Evolutionary conservation across 768 basidiomycete genomes (phyloP).

Genomic region (Boletellus ananas): DNA sequence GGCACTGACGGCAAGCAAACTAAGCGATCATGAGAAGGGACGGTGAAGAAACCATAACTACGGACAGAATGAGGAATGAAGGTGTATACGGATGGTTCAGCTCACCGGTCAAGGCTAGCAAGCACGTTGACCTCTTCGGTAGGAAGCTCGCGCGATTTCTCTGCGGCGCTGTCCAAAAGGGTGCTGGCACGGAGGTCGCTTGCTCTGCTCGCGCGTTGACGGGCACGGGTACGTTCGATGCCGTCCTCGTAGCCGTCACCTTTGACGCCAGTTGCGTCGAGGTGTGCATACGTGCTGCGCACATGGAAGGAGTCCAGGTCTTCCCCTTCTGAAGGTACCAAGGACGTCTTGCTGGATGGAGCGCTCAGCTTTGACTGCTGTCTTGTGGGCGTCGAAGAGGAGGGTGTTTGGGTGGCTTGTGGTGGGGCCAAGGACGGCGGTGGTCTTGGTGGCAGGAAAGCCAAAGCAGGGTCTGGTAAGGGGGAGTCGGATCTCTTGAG

Average conservation of each 20-base stretch:
- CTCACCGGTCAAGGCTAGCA: conserved; percentile 82
- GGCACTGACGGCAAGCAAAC: conserved; percentile 65
- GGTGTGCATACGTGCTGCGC: conserved; percentile 80
- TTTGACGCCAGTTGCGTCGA: conserved; percentile 87
- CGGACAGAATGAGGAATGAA: conserved; percentile 10
- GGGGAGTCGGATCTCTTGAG: conserved; percentile 25
- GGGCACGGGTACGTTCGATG: conserved; percentile 85
- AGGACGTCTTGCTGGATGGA: conserved; percentile 52
- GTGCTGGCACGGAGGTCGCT: conserved; percentile 58
- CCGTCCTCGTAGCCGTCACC: conserved; percentile 96
- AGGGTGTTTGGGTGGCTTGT: conserved; percentile 38
- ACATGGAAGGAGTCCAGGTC: conserved; percentile 82
- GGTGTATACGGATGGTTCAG: conserved; percentile 1
- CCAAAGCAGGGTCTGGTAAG: conserved; percentile 15
- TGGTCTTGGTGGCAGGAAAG: conserved; percentile 16
- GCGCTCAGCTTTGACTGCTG: conserved; percentile 31
- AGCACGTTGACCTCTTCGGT: conserved; percentile 73
- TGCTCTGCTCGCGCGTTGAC: conserved; percentile 50
- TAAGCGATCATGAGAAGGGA: conserved; percentile 80
- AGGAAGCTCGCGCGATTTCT: conserved; percentile 64
- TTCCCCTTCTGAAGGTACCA: conserved; percentile 73
- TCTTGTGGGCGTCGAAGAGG: conserved; percentile 22
- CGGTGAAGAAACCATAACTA: conserved; percentile 90
- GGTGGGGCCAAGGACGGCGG: conserved; percentile 22
- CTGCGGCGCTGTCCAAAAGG: conserved; percentile 52